A percentile compares a stretch with the other conserved stretches of the same genome.
phyloP scores from a whole-genome alignment of 495 filamentous ascomycete species.

The Penicillium flavigenum region DNA sequence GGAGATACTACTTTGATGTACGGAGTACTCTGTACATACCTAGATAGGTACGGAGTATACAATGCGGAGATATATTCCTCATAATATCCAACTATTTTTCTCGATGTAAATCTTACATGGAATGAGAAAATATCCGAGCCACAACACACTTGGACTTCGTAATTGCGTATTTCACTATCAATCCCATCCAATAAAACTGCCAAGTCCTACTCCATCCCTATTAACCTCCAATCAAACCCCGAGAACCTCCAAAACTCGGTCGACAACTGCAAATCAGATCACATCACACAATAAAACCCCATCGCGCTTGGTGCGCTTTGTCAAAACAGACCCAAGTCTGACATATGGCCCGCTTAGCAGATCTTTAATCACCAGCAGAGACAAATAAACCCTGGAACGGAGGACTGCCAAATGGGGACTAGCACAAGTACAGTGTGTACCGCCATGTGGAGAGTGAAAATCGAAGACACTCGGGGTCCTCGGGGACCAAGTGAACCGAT shows the following conservation, averaged over 20 bases:
- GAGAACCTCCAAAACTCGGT: background rate
- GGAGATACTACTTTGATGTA: background rate
- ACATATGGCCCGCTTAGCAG: background rate
- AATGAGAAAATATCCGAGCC: background rate
- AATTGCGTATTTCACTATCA: background rate
- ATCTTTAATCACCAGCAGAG: background rate
- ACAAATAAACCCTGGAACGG: background rate
- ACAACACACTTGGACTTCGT: background rate
- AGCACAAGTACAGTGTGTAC: conserved; percentile 10
- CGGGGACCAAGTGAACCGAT: background rate
- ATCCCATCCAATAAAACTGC: background rate
- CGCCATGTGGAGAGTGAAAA: background rate
- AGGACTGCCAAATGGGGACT: background rate
- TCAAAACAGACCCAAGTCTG: background rate
- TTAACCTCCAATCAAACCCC: background rate
- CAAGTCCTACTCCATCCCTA: background rate
- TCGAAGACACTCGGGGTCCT: conserved; percentile 1
- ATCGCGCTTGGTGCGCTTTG: background rate
- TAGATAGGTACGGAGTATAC: no score
- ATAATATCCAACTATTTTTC: background rate
- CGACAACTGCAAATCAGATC: conserved; percentile 1
- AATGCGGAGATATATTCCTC: no score
- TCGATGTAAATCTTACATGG: background rate
- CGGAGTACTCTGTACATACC: no score
- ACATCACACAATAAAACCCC: background rate